phyloP scores from a whole-genome alignment of 139 green algal genomes.

The Pleodorina starrii region DNA sequence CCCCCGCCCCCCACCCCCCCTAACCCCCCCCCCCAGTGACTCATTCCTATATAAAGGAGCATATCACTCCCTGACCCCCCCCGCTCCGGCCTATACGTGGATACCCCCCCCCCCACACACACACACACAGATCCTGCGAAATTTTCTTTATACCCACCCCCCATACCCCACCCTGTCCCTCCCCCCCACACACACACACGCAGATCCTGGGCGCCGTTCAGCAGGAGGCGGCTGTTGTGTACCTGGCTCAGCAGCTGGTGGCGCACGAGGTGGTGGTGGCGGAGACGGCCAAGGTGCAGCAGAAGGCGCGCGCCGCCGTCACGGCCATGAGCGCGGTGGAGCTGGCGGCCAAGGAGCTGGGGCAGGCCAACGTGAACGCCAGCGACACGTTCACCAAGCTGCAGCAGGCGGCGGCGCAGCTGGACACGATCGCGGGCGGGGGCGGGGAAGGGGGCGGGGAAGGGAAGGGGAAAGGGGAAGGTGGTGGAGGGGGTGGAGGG shows the following conservation, averaged over 20 bases:
- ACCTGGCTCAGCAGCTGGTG: conserved; percentile 83
- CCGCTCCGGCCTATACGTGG: too few species aligned
- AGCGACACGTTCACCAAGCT: conserved; percentile 44
- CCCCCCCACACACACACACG: not conserved
- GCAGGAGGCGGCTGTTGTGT: conserved; percentile 85
- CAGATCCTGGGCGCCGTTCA: conserved; percentile 73
- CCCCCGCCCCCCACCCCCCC: too few species aligned
- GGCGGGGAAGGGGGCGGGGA: not conserved
- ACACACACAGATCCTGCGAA: not conserved
- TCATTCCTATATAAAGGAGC: too few species aligned
- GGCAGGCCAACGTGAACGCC: conserved; percentile 31
- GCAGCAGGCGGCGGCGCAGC: conserved; percentile 50
- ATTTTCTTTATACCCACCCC: not conserved
- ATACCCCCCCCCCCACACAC: too few species aligned
- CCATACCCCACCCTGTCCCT: not conserved
- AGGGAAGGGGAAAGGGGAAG: not conserved
- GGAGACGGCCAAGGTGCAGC: conserved; percentile 60
- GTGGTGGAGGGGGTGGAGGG: not conserved
- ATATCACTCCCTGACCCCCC: not conserved
- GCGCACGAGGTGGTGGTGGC: conserved; percentile 70
- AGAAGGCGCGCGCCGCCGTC: conserved; percentile 65
- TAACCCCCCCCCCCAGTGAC: too few species aligned
- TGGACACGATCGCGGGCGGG: conserved; percentile 22
- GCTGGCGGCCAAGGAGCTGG: conserved; percentile 48
- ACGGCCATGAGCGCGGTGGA: conserved; percentile 54